Conservation (phyloP, 2,329 filamentous ascomycete genomes). For the Alternaria brassicicola region DNA sequence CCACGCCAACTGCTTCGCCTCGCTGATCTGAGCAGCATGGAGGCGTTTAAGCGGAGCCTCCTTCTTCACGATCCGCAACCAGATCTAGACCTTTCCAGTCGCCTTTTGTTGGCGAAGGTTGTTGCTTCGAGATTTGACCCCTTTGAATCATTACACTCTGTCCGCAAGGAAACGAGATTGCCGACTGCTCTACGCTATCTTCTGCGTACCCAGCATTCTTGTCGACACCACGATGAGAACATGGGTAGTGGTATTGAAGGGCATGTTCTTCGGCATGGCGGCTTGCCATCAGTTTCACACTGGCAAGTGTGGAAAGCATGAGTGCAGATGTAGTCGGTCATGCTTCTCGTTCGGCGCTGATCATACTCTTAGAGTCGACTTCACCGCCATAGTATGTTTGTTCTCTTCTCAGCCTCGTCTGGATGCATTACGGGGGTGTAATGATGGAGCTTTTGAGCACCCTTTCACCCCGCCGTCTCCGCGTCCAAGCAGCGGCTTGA, state of each 20-base stretch:
- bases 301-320: not conserved
- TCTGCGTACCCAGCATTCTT: not conserved
- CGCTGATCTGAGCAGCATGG: not conserved
- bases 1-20: not conserved
- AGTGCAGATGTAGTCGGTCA: not conserved
- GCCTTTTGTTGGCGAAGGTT: not conserved
- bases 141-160: not conserved
- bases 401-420: not conserved
- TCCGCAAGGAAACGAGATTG: not conserved
- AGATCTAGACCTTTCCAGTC: not conserved
- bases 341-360: not conserved
- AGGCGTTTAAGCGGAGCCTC: not conserved
- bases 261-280: not conserved
- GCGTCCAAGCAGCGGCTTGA: not conserved
- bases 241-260: not conserved
- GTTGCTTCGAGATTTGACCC: not conserved
- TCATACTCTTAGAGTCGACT: not conserved
- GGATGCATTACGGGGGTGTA: not conserved
- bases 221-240: not conserved
- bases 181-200: not conserved
- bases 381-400: not conserved
- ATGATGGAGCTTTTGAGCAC: not conserved
- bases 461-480: rapidly evolving
- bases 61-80: not conserved
- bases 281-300: not conserved